Evolutionary conservation across 306 rosid genomes (phyloP).

Genomic region (Astragalus membranaceus): DNA sequence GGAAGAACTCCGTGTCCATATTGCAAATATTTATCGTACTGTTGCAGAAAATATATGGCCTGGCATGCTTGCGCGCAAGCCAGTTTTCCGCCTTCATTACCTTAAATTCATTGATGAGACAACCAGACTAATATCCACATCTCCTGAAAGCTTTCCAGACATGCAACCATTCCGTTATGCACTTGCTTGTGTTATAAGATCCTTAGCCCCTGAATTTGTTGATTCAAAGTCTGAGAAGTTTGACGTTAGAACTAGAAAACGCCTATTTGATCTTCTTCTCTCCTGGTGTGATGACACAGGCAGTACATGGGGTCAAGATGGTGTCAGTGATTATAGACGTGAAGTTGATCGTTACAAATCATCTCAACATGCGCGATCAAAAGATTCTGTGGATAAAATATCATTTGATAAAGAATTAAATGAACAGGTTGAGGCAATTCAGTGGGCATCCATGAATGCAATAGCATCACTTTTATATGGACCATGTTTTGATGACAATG

Average conservation of each 20-base stretch:
- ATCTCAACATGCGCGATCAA: conserved; percentile 91
- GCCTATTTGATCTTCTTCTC: conserved; percentile 89
- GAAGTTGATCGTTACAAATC: conserved; percentile 98
- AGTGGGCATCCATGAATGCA: conserved; percentile 99
- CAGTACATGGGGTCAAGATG: conserved; percentile 75
- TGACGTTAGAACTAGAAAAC: conserved; percentile 87
- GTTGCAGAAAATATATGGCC: conserved; percentile 98
- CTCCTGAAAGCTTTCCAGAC: conserved; percentile 87
- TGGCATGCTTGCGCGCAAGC: conserved; percentile 80
- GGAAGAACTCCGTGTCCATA: conserved; percentile 91
- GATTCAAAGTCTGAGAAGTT: conserved; percentile 93
- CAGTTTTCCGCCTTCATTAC: conserved; percentile 81
- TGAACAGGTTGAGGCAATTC: conserved; percentile 97
- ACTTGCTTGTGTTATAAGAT: conserved; percentile 91
- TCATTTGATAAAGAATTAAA: conserved; percentile 92
- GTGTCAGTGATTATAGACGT: conserved; percentile 90
- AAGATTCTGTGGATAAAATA: conserved; percentile 95
- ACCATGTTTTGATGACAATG: conserved; percentile 98
- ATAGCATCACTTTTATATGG: conserved; percentile 95
- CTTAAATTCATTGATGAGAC: conserved; percentile 90
- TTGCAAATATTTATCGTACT: conserved; percentile 87
- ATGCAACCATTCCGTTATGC: conserved; percentile 96
- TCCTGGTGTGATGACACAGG: conserved; percentile 91
- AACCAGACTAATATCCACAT: conserved; percentile 51
- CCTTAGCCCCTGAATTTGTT: conserved; percentile 95